Evolutionary conservation across 1,284 basidiomycete genomes (phyloP).

Genomic region (Pseudozyma hubeiensis): DNA sequence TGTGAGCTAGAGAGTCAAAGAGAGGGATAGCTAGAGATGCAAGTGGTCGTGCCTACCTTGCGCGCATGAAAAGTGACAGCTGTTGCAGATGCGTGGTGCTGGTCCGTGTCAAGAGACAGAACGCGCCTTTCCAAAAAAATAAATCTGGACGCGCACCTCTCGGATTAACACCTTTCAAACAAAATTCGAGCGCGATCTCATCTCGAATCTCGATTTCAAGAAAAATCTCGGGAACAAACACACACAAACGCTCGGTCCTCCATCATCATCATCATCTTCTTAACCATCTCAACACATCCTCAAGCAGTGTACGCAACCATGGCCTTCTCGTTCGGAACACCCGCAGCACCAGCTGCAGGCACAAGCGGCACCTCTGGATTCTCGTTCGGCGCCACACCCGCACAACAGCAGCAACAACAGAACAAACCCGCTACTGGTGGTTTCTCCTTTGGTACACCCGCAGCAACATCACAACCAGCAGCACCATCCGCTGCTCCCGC

Average conservation of each 20-base stretch:
- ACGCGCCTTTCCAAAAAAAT: constrained; percentile 4
- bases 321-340: constrained; percentile 62
- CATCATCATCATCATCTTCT: not conserved
- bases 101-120: constrained; percentile 14
- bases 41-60: not conserved
- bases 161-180: too few species aligned
- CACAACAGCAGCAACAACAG: constrained; percentile 53
- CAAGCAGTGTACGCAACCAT: constrained; percentile 16
- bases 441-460: constrained; percentile 54
- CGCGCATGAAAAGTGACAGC: constrained; percentile 13
- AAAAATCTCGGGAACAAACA: not conserved
- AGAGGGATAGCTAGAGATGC: too few species aligned
- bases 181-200: too few species aligned
- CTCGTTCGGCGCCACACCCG: constrained; percentile 50
- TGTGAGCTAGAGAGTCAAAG: too few species aligned
- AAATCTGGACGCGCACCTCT: too few species aligned
- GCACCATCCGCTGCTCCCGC: constrained; percentile 22
- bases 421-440: constrained; percentile 44
- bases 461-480: constrained; percentile 29
- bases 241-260: constrained; percentile 2
- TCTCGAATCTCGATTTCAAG: too few species aligned
- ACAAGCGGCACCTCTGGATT: constrained; percentile 42
- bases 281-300: not conserved
- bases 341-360: constrained; percentile 41
- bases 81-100: not conserved